Evolutionary conservation across 2,329 filamentous ascomycete genomes (phyloP), one percentile per base, ranked within the genome.

Genomic region (Didymella pomorum): DNA sequence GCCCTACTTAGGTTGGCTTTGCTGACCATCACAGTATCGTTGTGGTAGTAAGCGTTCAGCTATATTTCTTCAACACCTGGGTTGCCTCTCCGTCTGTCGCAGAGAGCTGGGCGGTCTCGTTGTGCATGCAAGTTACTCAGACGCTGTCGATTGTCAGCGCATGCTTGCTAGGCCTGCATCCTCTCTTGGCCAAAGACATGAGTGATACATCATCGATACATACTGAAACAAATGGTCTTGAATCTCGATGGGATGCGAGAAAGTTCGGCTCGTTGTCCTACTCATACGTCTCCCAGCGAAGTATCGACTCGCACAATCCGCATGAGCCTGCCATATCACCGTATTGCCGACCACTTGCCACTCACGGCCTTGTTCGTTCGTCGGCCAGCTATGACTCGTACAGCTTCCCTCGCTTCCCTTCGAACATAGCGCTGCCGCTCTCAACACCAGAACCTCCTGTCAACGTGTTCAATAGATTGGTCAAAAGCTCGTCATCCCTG

Each of bases 111-210:
- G 60, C 58, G 4, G 58, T 55, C 0, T 61, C 61, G 3, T 61
- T 74, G 1, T 70, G 66, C 54, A 50, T 68, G 29, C 70, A 73
- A 35, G 61, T 72, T 18, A 67, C 70, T 21, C 71, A 74, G 39
- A 69, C 71, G 7, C 65, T 74, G 11, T 68, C 69, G 37, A 49
- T 74, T 55, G 69, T 72, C 37, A 71, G 66, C 29, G 70, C 71
- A 21, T 71, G 68, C 35, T 53, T 73, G 3, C 70, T 69, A 14
- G 66, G 59, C 18, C 56, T 73, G 23, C 12, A 67, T 6, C 56
- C 56, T 1, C 56, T 58, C 4, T 25, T 53, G 3, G 39, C 64
- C 18, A 61, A 60, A 10, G 56, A 64, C n/a, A 42, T 50, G 35
- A n/a, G n/a, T 47, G 25, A 42, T n/a, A 35, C 37, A 1, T 33